Base-by-base conservation (phyloP, 768 basidiomycete species). In the Boletus subparvulus region DNA sequence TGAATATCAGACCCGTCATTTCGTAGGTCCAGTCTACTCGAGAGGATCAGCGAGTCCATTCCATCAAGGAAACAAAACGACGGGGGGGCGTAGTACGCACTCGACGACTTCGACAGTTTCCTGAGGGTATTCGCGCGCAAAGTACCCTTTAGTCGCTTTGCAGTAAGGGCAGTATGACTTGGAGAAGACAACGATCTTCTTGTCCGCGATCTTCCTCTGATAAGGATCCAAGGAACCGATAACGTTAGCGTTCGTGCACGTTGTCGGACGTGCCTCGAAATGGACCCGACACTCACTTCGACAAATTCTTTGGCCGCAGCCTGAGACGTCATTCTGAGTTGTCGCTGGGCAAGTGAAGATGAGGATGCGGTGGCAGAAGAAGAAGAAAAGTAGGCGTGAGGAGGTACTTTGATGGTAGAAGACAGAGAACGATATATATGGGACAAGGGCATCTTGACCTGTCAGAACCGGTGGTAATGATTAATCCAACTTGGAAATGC, bases 1-100 rank as follows among this genome's bases (percentile, higher is more conserved):
- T 93, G 91, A 54, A 92, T 89, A 0, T 65, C 83, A 17, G 58
- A 17, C 11, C 83, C 88, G 37, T 92, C 85, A 0, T 82, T 75
- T 32, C 73, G 73, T 48, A 76, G 59, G 68, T 90, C 85, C 47
- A 92, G 73, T 67, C 89, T 68, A 14, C 13, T 9, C 32, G 21
- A 28, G 30, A 13, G 8, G 0, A n/a, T 28, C 14, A 41, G 24
- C 14, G 21, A 33, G 8, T 13, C 16, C 39, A 13, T 39, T 39
- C 10, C 41, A 8, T 11, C n/a, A 42, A 42, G 12, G 6, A 10
- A 43, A 39, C 39, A 32, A n/a, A 8, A 3, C 3, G 12, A 4
- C 8, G 39, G 1, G 28, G 13, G 13, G 3, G 6, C 21, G 21
- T 21, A 21, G 21, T 61, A 70, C 80, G 41, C 56, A 86, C 84